Evolutionary conservation across 177 flowering plant genomes (phyloP).

Genomic region (Vitis hybrid): DNA sequence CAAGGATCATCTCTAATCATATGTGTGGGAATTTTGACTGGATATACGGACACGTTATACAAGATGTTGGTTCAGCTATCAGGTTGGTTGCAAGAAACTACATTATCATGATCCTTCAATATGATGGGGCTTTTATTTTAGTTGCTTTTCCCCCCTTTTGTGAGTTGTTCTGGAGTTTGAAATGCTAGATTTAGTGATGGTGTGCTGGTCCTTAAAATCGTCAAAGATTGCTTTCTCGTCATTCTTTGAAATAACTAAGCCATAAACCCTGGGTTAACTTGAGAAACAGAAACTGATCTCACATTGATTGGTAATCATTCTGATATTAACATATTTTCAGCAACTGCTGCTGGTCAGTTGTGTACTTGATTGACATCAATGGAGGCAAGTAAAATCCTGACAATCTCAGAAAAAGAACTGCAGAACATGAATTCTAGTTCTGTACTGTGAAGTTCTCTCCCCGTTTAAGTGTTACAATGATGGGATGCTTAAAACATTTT

Average conservation of each 20-base stretch:
- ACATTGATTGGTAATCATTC: no score
- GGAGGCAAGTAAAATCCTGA: no score
- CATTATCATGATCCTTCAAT: not conserved
- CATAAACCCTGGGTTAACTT: not conserved
- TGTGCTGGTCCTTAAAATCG: not conserved
- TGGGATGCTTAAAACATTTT: no score
- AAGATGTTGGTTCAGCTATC: slow-evolving; percentile 84
- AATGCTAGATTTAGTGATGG: not conserved
- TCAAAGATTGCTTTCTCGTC: not conserved
- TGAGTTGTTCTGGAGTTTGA: not conserved
- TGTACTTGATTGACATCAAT: no score
- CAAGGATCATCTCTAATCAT: slow-evolving; percentile 94
- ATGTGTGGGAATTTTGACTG: slow-evolving; percentile 90
- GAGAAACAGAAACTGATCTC: not conserved
- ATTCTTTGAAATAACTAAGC: slow-evolving; percentile 1
- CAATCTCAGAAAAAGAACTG: no score
- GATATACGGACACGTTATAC: slow-evolving; percentile 83
- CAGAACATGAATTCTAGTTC: no score
- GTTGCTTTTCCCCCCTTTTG: not conserved
- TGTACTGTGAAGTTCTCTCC: no score
- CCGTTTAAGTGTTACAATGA: no score
- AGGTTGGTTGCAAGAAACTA: slow-evolving; percentile 43
- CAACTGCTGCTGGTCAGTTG: no score
- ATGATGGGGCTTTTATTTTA: no score
- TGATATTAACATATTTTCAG: no score